Conservation (phyloP, 805 yeast species). For the Candida odintsovae region DNA sequence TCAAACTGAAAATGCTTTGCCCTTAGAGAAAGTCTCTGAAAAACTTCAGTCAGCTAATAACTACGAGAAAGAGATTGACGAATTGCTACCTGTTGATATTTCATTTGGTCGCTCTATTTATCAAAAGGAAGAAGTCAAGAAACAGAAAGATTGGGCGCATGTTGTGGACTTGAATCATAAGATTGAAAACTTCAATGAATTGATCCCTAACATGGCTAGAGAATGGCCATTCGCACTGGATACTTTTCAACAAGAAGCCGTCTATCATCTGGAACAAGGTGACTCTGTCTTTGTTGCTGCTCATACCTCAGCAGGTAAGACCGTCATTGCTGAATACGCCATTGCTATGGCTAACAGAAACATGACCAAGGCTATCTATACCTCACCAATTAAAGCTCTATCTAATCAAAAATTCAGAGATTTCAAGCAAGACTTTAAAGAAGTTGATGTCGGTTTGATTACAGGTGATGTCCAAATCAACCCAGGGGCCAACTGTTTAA, state of each 20-base stretch:
- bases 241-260: constrained; percentile 94
- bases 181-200: constrained; percentile 76
- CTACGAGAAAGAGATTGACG: constrained; percentile 38
- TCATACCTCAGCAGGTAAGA: constrained; percentile 97
- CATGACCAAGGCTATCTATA: constrained; percentile 94
- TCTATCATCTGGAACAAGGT: constrained; percentile 93
- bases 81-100: constrained; percentile 45
- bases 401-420: constrained; percentile 90
- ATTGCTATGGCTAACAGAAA: constrained; percentile 94
- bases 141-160: constrained; percentile 81
- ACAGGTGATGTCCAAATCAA: constrained; percentile 98
- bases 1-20: background rate
- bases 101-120: constrained; percentile 37
- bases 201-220: constrained; percentile 91
- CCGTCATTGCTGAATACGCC: constrained; percentile 97
- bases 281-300: constrained; percentile 99
- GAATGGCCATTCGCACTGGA: constrained; percentile 94
- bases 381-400: constrained; percentile 90
- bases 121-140: constrained; percentile 26
- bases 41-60: constrained; percentile 2
- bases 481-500: constrained; percentile 91
- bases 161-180: constrained; percentile 81
- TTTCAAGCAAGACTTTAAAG: constrained; percentile 72
- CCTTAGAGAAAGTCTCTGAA: constrained; percentile 2
- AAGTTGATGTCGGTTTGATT: constrained; percentile 84